These are phyloP conservation scores for Neospermospora avenae DNA, from an alignment of 2,329 filamentous ascomycete species.

Conservation along the genomic window DNA sequence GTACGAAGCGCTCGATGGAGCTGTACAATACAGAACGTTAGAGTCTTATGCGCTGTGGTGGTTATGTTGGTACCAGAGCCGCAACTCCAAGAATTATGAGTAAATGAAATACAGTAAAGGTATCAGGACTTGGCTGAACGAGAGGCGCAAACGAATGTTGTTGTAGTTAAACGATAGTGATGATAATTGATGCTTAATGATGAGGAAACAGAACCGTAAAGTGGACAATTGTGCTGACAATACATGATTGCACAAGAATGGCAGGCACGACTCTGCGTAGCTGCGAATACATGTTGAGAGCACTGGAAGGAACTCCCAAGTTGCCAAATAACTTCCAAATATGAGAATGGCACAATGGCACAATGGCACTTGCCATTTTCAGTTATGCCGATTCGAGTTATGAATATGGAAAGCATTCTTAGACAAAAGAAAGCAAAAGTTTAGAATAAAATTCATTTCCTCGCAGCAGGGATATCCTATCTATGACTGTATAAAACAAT, in stretches of 20 bases:
- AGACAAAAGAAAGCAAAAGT: background rate
- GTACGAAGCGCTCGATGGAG: no score
- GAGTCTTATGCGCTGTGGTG: background rate
- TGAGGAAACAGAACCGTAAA: background rate
- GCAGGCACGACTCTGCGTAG: background rate
- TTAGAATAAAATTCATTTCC: background rate
- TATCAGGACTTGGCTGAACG: background rate
- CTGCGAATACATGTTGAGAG: background rate
- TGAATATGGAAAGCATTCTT: no score
- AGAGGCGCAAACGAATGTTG: background rate
- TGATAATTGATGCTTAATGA: background rate
- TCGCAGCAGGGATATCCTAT: conserved; percentile 5
- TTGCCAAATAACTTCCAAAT: no score
- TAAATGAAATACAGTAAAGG: background rate
- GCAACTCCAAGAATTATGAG: no score
- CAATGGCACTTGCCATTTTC: background rate
- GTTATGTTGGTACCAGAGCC: background rate
- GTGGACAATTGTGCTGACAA: no score
- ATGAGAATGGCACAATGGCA: no score
- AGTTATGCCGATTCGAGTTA: background rate
- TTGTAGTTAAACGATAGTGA: background rate
- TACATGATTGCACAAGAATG: no score
- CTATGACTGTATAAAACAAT: background rate
- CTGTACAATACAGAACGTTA: no score
- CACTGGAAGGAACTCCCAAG: no score